Conservation (phyloP, 345 rosid species). For the Arabis alpina region DNA sequence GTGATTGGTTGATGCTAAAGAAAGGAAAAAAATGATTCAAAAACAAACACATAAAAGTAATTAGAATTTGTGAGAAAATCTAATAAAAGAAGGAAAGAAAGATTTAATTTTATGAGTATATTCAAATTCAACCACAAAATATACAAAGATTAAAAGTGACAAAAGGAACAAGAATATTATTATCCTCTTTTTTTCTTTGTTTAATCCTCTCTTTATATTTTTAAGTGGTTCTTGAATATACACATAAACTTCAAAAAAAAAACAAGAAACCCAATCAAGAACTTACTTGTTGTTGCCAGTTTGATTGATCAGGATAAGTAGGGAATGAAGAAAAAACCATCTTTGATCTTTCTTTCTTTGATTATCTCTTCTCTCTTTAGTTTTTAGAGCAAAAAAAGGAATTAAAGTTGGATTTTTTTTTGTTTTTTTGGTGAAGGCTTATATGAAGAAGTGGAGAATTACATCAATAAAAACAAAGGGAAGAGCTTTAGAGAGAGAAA, state of each 20-base stretch:
- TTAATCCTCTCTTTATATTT: slow-evolving; percentile 23
- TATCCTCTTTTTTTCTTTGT: slow-evolving; percentile 36
- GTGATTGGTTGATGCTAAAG: slow-evolving; percentile 46
- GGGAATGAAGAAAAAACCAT: slow-evolving; percentile 47
- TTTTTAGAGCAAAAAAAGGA: slow-evolving; percentile 28
- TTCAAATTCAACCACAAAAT: slow-evolving; percentile 45
- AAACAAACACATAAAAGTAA: slow-evolving; percentile 20
- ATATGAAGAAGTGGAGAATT: slow-evolving; percentile 41
- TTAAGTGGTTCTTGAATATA: slow-evolving; percentile 24
- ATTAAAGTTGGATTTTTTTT: slow-evolving; percentile 32
- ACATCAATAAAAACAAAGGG: slow-evolving; percentile 40
- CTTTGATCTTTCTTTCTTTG: slow-evolving; percentile 37
- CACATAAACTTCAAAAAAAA: neutral
- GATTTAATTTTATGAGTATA: slow-evolving; percentile 42
- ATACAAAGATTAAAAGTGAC: slow-evolving; percentile 43
- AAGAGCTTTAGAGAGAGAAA: slow-evolving; percentile 41
- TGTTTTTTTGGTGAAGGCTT: slow-evolving; percentile 26
- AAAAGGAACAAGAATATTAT: slow-evolving; percentile 47
- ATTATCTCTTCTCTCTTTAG: slow-evolving; percentile 34
- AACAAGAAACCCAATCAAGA: slow-evolving; percentile 23
- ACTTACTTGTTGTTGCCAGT: slow-evolving; percentile 51
- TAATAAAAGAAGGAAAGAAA: slow-evolving; percentile 24
- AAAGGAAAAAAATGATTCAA: slow-evolving; percentile 21
- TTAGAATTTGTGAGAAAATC: slow-evolving; percentile 19
- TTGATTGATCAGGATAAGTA: slow-evolving; percentile 44